Evolutionary conservation across 257 asterid genomes (phyloP).

Genomic region (Anisodus tanguticus): DNA sequence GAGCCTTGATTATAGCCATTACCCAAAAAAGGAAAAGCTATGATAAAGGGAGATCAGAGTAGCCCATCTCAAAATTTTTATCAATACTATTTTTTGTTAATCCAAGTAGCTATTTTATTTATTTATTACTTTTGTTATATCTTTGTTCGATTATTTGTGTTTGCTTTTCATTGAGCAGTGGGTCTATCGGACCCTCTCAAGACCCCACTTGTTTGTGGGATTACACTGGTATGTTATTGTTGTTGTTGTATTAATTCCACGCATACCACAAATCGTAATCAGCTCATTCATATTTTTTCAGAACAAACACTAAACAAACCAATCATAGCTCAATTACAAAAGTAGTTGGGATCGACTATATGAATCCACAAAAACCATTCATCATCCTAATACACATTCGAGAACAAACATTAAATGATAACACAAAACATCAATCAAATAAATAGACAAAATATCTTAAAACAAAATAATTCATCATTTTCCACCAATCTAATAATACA

Average conservation of each 20-base stretch:
- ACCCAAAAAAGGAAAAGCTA: background rate
- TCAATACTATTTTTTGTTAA: slow-evolving; percentile 1
- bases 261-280: background rate
- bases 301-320: background rate
- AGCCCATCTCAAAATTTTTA: background rate
- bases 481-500: background rate
- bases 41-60: background rate
- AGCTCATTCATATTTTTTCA: background rate
- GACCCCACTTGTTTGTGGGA: too few relatives aligned
- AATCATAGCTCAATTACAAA: background rate
- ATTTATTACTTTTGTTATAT: too few relatives aligned
- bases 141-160: too few relatives aligned
- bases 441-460: background rate
- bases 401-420: slow-evolving; percentile 16
- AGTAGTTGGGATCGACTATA: too few relatives aligned
- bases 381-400: background rate
- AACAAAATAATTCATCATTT: background rate
- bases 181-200: too few relatives aligned
- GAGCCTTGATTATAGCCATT: background rate
- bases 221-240: too few relatives aligned
- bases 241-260: too few relatives aligned
- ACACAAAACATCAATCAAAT: background rate
- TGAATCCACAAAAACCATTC: background rate
- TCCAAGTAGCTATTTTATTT: background rate
- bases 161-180: too few relatives aligned